Evolutionary conservation across 192 early-diverging fungal species (phyloP).

Genomic region (Podila verticillata): DNA sequence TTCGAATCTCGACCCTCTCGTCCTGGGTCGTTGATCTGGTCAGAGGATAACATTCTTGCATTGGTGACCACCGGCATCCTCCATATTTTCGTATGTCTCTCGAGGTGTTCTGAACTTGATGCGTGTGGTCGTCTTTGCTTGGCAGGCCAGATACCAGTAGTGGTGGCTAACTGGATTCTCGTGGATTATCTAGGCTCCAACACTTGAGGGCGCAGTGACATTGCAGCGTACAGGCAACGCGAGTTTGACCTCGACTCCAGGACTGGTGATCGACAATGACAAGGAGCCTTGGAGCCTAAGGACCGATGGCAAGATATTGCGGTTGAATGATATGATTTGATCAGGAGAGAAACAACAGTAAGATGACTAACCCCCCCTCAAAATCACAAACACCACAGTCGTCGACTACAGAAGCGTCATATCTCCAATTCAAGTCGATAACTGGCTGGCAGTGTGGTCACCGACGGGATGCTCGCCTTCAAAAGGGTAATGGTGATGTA

Average conservation of each 20-base stretch:
- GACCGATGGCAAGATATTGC: not conserved
- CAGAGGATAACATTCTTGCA: conserved; percentile 43
- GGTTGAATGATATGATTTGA: too few species aligned
- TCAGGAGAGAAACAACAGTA: not conserved
- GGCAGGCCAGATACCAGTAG: not conserved
- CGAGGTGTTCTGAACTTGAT: not conserved
- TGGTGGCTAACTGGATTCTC: not conserved
- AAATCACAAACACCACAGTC: not conserved
- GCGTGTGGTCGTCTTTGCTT: not conserved
- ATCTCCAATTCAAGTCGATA: conserved; percentile 11
- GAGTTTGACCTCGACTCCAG: not conserved
- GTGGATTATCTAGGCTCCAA: not conserved
- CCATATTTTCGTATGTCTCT: conserved; percentile 34
- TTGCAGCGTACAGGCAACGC: not conserved
- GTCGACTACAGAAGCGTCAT: conserved; percentile 21
- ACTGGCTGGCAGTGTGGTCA: conserved; percentile 25
- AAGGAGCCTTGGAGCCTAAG: not conserved
- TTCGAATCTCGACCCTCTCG: conserved; percentile 32
- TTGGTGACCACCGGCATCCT: conserved; percentile 25
- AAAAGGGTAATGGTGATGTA: conserved; percentile 17
- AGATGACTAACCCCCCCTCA: not conserved
- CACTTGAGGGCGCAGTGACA: not conserved
- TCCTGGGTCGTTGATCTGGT: conserved; percentile 45
- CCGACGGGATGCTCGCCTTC: conserved; percentile 33
- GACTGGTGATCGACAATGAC: not conserved